Percentiles rank a stretch among this genome's conserved stretches.
phyloP scores from a whole-genome alignment of 2,329 filamentous ascomycete species.

The Eutypa lata region DNA sequence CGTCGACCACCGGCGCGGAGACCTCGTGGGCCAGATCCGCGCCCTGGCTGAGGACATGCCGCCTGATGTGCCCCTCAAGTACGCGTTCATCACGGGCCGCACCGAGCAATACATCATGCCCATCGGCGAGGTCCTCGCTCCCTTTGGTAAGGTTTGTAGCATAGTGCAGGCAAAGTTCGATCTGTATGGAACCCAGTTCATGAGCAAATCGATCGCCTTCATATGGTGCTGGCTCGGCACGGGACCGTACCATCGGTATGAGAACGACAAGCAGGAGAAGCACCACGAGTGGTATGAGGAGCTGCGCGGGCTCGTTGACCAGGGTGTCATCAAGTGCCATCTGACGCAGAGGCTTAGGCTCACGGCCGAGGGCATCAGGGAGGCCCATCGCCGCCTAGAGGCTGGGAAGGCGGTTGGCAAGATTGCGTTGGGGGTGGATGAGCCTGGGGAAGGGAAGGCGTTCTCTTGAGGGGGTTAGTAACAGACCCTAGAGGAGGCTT shows the following conservation, averaged over 20 bases:
- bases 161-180: conserved; percentile 41
- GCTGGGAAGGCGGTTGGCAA: no score
- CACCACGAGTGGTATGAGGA: conserved; percentile 37
- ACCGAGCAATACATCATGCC: conserved; percentile 32
- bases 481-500: no score
- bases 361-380: no score
- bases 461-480: no score
- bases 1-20: conserved; percentile 35
- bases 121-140: conserved; percentile 35
- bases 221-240: conserved; percentile 39
- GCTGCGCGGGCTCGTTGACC: conserved; percentile 30
- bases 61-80: conserved; percentile 33
- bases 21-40: conserved; percentile 35
- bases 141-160: conserved; percentile 30
- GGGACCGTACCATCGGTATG: conserved; percentile 33
- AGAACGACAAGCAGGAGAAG: conserved; percentile 24
- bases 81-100: conserved; percentile 26
- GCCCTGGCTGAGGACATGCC: conserved; percentile 26
- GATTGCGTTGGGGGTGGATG: no score
- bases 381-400: no score
- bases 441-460: no score
- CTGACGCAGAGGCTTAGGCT: conserved; percentile 21
- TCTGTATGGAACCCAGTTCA: conserved; percentile 38
- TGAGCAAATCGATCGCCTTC: conserved; percentile 40
- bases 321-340: conserved; percentile 32